These are phyloP conservation scores for Ashbya aceris DNA, from an alignment of 1,139 yeast species.

Conservation along the genomic window DNA sequence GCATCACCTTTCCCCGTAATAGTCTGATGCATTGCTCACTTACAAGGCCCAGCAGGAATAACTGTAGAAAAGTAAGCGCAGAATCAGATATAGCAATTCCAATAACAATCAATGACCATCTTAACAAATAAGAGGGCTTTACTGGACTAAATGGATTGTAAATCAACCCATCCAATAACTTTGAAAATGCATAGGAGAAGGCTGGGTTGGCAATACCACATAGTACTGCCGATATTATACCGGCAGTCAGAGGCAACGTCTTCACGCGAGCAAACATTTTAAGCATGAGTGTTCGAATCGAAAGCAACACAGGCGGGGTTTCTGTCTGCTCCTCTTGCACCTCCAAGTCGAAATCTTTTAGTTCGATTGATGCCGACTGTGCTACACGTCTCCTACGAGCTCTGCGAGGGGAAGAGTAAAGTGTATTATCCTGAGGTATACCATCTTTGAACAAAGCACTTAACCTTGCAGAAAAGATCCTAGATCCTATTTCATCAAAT, in stretches of 20 bases:
- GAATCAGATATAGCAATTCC: slow-evolving; percentile 58
- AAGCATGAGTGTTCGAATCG: slow-evolving; percentile 34
- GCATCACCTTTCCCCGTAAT: slow-evolving; percentile 45
- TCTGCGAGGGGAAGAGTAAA: not conserved
- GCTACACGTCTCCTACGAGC: not conserved
- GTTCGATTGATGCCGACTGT: not conserved
- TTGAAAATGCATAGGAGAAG: slow-evolving; percentile 70
- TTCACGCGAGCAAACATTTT: slow-evolving; percentile 22
- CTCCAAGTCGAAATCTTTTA: not conserved
- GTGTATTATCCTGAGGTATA: not conserved
- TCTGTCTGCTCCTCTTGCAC: not conserved
- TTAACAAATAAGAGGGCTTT: slow-evolving; percentile 32
- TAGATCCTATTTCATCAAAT: not conserved
- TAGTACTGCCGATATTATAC: slow-evolving; percentile 42
- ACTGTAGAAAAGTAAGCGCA: slow-evolving; percentile 41
- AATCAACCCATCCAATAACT: slow-evolving; percentile 50
- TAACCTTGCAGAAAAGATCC: not conserved
- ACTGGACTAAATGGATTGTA: slow-evolving; percentile 32
- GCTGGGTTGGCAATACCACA: slow-evolving; percentile 66
- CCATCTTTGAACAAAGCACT: not conserved
- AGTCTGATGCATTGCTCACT: slow-evolving; percentile 62
- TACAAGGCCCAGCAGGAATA: slow-evolving; percentile 42
- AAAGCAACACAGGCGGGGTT: slow-evolving; percentile 22
- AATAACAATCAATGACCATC: slow-evolving; percentile 64
- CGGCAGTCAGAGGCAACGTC: slow-evolving; percentile 25